Evolutionary conservation across 1,284 basidiomycete species (phyloP), one percentile per base, ranked within the genome.

Genomic region (Papiliotrema nemorosa): DNA sequence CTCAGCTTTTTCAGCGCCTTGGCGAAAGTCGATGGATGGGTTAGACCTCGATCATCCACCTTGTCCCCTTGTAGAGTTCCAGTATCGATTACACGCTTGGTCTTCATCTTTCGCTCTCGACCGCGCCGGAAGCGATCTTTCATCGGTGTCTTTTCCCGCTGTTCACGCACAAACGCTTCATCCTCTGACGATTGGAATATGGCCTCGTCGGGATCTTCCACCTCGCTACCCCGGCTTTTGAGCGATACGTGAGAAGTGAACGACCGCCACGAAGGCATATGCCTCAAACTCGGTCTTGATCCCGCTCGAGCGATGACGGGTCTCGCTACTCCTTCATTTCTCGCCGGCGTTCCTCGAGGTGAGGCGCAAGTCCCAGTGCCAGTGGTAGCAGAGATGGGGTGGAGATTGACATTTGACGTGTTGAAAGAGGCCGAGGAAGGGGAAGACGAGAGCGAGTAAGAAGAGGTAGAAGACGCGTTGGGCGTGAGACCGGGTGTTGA

Each of bases 211-310:
- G 10, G 37, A 33, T 2, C 16, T 22, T n/a, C n/a, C n/a, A n/a
- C n/a, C n/a, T n/a, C n/a, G n/a, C n/a, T n/a, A n/a, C n/a, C n/a
- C n/a, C n/a, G n/a, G n/a, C n/a, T n/a, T n/a, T n/a, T n/a, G n/a
- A n/a, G 10, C 24, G 47, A 42, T n/a, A 18, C 24, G 20, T 34
- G 37, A 18, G 34, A 41, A 3, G 35, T 18, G n/a, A 45, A 37
- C 35, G 49, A 54, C 21, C 42, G 41, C 53, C 53, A 55, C 24
- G 43, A 49, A 13, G 57, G 57, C 57, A 58, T 58, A 27, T 58
- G 52, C 14, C 42, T 36, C 21, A 58, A 14, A 16, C 41, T 24
- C 3, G 57, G 57, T 38, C 53, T 21, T 0, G 36, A 31, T 3
- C 20, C 14, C 25, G n/a, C 21, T 6, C 38, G n/a, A 18, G 9